Evolutionary conservation across 768 basidiomycete genomes (phyloP).

Genomic region (Pleurotus sapidus): DNA sequence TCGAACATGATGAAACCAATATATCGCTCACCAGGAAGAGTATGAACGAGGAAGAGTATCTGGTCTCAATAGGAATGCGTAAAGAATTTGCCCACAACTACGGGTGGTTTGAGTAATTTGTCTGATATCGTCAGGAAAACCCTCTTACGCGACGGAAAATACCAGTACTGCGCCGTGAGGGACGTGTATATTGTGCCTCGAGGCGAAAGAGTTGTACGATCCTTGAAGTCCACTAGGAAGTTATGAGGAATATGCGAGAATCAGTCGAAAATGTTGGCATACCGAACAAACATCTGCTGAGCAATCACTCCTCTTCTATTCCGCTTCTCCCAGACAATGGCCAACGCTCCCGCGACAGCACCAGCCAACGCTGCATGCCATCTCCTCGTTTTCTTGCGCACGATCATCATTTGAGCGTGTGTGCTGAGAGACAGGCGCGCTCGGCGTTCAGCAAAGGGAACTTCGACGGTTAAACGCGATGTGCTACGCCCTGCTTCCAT

Average conservation of each 20-base stretch:
- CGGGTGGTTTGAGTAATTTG: neutral
- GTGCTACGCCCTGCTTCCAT: conserved; percentile 17
- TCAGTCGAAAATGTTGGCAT: conserved; percentile 17
- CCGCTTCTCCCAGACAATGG: conserved; percentile 76
- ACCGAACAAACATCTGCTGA: conserved; percentile 90
- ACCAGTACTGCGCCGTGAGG: conserved; percentile 84
- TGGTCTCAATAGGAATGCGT: conserved; percentile 71
- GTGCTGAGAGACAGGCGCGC: conserved; percentile 61
- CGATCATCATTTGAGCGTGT: conserved; percentile 59
- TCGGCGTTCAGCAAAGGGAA: conserved; percentile 31
- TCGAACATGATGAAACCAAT: neutral
- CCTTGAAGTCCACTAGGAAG: conserved; percentile 79
- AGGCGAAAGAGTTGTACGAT: conserved; percentile 77
- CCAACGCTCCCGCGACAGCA: conserved; percentile 65
- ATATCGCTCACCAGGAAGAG: conserved; percentile 55
- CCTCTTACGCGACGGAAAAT: conserved; percentile 67
- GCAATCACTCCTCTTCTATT: conserved; percentile 65
- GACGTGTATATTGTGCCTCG: conserved; percentile 61
- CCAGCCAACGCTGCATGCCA: conserved; percentile 87
- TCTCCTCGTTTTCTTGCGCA: conserved; percentile 61
- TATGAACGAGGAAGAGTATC: conserved; percentile 86
- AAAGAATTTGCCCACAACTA: conserved; percentile 86
- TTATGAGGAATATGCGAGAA: neutral
- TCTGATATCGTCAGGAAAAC: neutral
- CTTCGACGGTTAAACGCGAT: conserved; percentile 10